phyloP scores from a whole-genome alignment of 306 rosid species.

The Corylus americana region DNA sequence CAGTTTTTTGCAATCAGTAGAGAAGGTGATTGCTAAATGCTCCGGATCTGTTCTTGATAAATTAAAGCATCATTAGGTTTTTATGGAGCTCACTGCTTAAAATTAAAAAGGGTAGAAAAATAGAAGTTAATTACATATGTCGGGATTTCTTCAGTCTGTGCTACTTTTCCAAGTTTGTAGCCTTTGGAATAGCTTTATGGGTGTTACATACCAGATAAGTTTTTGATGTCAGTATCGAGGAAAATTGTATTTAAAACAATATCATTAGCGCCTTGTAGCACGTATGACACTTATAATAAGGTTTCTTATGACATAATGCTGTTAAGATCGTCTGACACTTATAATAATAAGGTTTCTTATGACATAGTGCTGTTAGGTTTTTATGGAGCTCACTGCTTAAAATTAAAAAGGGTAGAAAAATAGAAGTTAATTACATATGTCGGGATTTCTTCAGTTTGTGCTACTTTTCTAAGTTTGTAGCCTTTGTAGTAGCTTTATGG shows the following conservation, averaged over 20 bases:
- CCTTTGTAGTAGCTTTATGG: neutral
- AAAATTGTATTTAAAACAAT: neutral
- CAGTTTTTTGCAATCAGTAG: neutral
- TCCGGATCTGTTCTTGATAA: neutral
- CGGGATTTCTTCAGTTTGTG: neutral
- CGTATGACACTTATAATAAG: neutral
- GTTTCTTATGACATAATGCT: neutral
- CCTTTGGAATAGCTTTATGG: neutral
- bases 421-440: neutral
- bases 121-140: neutral
- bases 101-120: neutral
- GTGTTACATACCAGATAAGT: neutral
- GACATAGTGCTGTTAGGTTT: neutral
- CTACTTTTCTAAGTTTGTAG: neutral
- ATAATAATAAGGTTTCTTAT: too few relatives aligned
- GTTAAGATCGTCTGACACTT: neutral
- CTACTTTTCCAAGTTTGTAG: neutral
- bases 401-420: neutral
- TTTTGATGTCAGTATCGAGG: neutral
- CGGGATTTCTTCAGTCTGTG: neutral
- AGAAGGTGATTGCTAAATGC: neutral
- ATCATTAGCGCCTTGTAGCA: neutral
- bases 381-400: constrained; percentile 2
- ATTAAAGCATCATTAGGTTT: neutral
- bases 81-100: constrained; percentile 2